phyloP scores from a whole-genome alignment of 139 green algal species.

The Auxenochlorella protothecoides region DNA sequence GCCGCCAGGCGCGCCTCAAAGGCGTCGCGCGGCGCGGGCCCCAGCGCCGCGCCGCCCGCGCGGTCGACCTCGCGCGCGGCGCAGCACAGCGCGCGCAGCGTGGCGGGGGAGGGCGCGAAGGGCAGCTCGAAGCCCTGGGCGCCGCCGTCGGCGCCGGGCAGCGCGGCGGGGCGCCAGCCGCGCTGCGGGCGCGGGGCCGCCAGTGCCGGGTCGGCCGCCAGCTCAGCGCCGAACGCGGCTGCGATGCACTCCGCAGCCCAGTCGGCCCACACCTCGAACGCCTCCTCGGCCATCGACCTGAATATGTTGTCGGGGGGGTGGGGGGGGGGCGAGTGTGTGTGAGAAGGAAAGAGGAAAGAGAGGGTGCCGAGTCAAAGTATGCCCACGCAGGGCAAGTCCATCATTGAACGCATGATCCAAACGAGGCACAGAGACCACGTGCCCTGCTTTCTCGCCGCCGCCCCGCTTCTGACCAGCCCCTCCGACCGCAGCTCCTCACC shows the following conservation, averaged over 20 bases:
- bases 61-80: constrained; percentile 43
- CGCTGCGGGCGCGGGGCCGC: constrained; percentile 22
- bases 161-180: constrained; percentile 54
- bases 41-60: constrained; percentile 15
- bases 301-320: too few species aligned
- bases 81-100: constrained; percentile 42
- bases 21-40: too few species aligned
- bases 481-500: too few species aligned
- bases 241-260: constrained; percentile 52
- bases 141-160: constrained; percentile 3
- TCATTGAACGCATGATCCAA: too few species aligned
- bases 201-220: constrained; percentile 34
- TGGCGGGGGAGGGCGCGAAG: constrained; percentile 42
- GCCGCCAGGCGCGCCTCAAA: not conserved
- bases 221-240: not conserved
- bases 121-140: constrained; percentile 60
- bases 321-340: too few species aligned
- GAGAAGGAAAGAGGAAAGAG: too few species aligned
- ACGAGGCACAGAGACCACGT: too few species aligned
- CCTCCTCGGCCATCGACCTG: constrained; percentile 14
- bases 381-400: too few species aligned
- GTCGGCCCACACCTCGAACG: constrained; percentile 45
- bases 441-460: too few species aligned
- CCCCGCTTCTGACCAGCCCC: too few species aligned
- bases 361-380: too few species aligned